A percentile compares a stretch with the other conserved stretches of the same genome.
phyloP scores from a whole-genome alignment of 441 rosid species.

The Theobroma grandiflorum region DNA sequence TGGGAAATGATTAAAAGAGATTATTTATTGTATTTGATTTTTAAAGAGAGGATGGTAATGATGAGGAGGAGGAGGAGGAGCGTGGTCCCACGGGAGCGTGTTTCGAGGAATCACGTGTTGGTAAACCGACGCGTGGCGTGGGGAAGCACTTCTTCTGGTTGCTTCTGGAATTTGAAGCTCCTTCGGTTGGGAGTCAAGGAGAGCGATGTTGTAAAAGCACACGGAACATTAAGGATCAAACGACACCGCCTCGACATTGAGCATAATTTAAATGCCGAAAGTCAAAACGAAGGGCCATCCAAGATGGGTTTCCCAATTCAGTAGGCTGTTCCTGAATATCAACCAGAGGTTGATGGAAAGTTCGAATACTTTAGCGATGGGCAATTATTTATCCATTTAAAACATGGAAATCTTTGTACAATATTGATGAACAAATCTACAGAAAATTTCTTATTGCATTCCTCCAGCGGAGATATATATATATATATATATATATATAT shows the following conservation, averaged over 20 bases:
- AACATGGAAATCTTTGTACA: background rate
- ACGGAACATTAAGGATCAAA: background rate
- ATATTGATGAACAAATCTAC: background rate
- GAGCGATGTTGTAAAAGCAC: constrained; percentile 7
- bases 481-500: too few species aligned
- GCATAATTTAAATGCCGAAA: too few species aligned
- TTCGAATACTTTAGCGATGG: background rate
- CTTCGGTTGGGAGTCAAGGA: background rate
- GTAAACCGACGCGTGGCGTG: constrained; percentile 14
- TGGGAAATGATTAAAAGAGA: constrained; percentile 47
- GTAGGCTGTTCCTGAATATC: background rate
- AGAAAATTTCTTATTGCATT: background rate
- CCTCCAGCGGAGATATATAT: too few species aligned
- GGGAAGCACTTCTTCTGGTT: constrained; percentile 22
- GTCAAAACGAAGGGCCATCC: background rate
- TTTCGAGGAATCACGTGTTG: background rate
- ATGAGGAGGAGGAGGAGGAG: background rate
- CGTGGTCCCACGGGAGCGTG: background rate
- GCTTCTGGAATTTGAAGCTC: constrained; percentile 26
- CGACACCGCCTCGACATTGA: background rate
- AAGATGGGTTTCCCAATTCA: background rate
- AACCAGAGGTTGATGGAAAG: background rate
- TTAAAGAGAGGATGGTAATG: constrained; percentile 15
- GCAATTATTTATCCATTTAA: background rate
- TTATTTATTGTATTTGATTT: constrained; percentile 10